Percentiles rank a stretch among this genome's conserved stretches.
These are phyloP conservation scores for Alternaria gansuensis DNA, from an alignment of 2,329 filamentous ascomycete species.

Conservation along the genomic window DNA sequence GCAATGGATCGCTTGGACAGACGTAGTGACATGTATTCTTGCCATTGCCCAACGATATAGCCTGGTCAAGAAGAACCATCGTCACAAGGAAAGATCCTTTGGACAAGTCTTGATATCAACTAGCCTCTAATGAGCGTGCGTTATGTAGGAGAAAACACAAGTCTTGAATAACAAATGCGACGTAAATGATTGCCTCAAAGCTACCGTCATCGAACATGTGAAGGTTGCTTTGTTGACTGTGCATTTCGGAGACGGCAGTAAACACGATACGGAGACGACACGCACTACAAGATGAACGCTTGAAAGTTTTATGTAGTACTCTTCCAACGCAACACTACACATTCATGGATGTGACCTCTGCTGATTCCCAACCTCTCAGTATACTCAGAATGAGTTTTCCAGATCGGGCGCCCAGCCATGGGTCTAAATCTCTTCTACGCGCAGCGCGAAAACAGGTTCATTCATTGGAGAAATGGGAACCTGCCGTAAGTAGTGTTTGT, in stretches of 20 bases:
- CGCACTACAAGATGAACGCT: neutral
- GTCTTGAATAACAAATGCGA: neutral
- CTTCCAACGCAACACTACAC: neutral
- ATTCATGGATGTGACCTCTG: constrained; percentile 67
- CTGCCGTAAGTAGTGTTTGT: constrained; percentile 68
- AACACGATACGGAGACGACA: neutral
- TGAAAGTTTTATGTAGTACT: neutral
- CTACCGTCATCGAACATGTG: neutral
- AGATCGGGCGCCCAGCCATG: constrained; percentile 77
- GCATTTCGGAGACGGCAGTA: neutral
- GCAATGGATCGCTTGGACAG: neutral
- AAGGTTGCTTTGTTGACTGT: neutral
- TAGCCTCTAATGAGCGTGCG: neutral
- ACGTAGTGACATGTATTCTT: neutral
- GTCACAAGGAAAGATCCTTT: neutral
- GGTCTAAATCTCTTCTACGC: constrained; percentile 69
- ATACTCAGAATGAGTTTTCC: constrained; percentile 70
- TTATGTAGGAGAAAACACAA: neutral
- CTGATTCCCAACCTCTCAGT: constrained; percentile 76
- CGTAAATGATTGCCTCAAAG: neutral
- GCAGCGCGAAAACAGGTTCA: constrained; percentile 73
- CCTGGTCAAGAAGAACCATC: too few species aligned
- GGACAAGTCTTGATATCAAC: neutral
- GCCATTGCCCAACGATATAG: neutral
- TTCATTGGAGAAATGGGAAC: constrained; percentile 58